Evolutionary conservation across 192 early-diverging fungal genomes (phyloP), one percentile per base, ranked within the genome.

Genomic region (Entomortierella parvispora): DNA sequence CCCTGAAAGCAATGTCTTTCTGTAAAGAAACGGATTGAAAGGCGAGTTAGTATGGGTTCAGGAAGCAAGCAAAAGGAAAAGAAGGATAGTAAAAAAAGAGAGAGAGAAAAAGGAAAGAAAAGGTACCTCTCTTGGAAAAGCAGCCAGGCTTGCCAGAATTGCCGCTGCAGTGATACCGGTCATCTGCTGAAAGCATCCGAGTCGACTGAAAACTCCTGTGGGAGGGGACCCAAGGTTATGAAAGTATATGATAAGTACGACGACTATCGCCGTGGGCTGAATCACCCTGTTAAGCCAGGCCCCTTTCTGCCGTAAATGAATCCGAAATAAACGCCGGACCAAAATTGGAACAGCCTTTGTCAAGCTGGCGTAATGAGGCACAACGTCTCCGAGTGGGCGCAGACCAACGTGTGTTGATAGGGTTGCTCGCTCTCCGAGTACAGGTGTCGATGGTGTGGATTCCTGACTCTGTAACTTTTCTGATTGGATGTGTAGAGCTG

Each of bases 41-140:
- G 5, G 37, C 6, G 1, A 37, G 34, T 25, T 29, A 17, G 28
- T 25, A 6, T 25, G 5, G 10, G 48, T 2, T 40, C 51, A 51
- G 17, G 52, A 49, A 8, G n/a, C 9, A 14, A 31, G 1, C 3
- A 40, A 57, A 42, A 57, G 9, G n/a, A 42, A 61, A 61, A n/a
- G 44, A 18, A 47, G 59, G 3, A 17, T n/a, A n/a, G n/a, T n/a
- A n/a, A n/a, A n/a, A n/a, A n/a, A n/a, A n/a, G n/a, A n/a, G n/a
- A n/a, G n/a, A n/a, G n/a, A n/a, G n/a, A n/a, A n/a, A n/a, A n/a
- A n/a, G n/a, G n/a, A n/a, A n/a, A n/a, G n/a, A n/a, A n/a, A n/a
- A n/a, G n/a, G n/a, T 65, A 65, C 52, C 43, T 65, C 63, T 14
- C 26, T 28, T 15, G 63, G 63, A 55, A 55, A 65, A 10, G 55